Percentiles rank a stretch among this genome's conserved stretches.
phyloP scores from a whole-genome alignment of 768 basidiomycete genomes.

The Boletus barrowsii region DNA sequence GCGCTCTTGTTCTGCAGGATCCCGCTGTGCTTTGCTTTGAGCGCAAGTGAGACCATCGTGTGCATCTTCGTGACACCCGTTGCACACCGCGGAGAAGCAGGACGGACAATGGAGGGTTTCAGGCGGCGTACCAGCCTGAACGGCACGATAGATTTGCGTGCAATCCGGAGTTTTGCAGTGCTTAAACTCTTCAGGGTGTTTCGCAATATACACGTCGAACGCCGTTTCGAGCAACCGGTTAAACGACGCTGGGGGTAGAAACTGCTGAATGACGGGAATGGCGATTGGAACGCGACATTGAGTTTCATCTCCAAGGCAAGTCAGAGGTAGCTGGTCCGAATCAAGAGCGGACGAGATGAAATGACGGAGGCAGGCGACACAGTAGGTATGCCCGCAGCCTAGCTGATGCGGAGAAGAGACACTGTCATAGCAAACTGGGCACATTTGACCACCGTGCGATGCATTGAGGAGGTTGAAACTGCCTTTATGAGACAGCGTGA shows the following conservation, averaged over 20 bases:
- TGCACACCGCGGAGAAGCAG: conserved; percentile 64
- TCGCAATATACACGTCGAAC: conserved; percentile 54
- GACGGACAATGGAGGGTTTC: conserved; percentile 57
- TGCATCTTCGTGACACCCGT: conserved; percentile 53
- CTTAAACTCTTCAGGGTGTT: conserved; percentile 56
- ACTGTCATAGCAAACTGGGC: conserved; percentile 54
- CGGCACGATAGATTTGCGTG: conserved; percentile 62
- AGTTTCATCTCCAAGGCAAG: conserved; percentile 63
- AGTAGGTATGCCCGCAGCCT: conserved; percentile 66
- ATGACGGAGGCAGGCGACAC: conserved; percentile 53
- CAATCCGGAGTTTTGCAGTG: conserved; percentile 82
- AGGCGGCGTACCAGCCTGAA: conserved; percentile 36
- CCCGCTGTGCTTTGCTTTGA: conserved; percentile 34
- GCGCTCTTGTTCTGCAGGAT: conserved; percentile 44
- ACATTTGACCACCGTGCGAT: conserved; percentile 24
- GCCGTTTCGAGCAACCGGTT: conserved; percentile 54
- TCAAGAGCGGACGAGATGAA: conserved; percentile 58
- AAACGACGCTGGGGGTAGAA: conserved; percentile 53
- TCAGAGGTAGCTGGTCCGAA: conserved; percentile 59
- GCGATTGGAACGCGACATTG: conserved; percentile 55
- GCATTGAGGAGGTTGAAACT: not conserved
- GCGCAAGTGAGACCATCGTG: conserved; percentile 65
- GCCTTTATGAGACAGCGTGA: conserved; percentile 39
- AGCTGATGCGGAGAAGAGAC: conserved; percentile 45
- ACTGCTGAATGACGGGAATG: conserved; percentile 45